phyloP scores from a whole-genome alignment of 75 land plant species.

The Larix kaempferi region DNA sequence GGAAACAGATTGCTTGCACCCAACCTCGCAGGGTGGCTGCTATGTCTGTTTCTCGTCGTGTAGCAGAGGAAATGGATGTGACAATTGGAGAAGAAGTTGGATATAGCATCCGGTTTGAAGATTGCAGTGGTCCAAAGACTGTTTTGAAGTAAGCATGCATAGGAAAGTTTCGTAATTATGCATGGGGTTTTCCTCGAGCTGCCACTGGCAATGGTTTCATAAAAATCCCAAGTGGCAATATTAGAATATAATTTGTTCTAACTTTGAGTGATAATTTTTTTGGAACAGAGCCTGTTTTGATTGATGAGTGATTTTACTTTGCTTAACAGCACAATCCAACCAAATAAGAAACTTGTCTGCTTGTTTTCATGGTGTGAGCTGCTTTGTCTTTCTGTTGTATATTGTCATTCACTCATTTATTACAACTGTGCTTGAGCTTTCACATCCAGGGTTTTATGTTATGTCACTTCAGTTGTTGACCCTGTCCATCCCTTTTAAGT shows the following conservation, averaged over 20 bases:
- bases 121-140: constrained; percentile 46
- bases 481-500: too few species aligned
- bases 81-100: constrained; percentile 54
- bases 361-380: too few species aligned
- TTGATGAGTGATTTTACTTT: neutral
- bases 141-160: constrained; percentile 29
- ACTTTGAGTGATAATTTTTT: neutral
- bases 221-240: neutral
- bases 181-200: neutral
- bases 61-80: constrained; percentile 52
- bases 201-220: neutral
- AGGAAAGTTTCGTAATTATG: neutral
- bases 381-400: too few species aligned
- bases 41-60: constrained; percentile 51
- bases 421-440: neutral
- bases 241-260: neutral
- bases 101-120: constrained; percentile 46
- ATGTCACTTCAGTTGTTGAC: neutral
- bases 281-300: neutral
- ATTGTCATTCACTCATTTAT: neutral
- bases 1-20: constrained; percentile 46
- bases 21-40: constrained; percentile 57
- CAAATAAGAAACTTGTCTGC: neutral
- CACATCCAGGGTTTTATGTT: neutral
- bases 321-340: neutral